Evolutionary conservation across 768 basidiomycete genomes (phyloP), one percentile per base, ranked within the genome.

Genomic region (Amanita thiersii): DNA sequence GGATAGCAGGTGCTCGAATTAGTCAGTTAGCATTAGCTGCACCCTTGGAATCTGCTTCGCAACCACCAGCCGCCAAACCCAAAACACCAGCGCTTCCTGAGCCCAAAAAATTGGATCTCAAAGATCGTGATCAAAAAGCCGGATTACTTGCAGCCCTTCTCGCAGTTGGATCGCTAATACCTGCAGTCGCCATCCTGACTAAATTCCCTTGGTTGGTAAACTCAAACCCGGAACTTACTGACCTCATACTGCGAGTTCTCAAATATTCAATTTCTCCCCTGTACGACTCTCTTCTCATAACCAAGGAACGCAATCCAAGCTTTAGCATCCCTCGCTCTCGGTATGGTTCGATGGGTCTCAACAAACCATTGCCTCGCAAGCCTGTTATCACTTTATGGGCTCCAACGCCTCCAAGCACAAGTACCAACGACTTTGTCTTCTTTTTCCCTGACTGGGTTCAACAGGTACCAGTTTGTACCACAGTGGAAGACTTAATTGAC

Each of bases 381-480:
- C 65, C 77, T 0, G 56, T 75, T 3, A 66, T 91, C n/a, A 87
- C 88, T 0, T 61, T 85, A 3, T 74, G 74, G 59, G 83, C 86
- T 1, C 93, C 93, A 2, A 74, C 76, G 9, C 92, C 93, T 18
- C 84, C 87, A 0, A 73, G 77, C 50, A 92, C 89, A 15, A 73
- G 65, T 40, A 71, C 68, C 2, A 72, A 71, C n/a, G 78, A 83
- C 38, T 94, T 89, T 52, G 75, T 88, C 4, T 96, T 88, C 69
- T 97, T 96, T 71, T 94, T 82, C 58, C 85, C 89, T 9, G 69
- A 79, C 43, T 97, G 92, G 92, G 58, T 63, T 10, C 74, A 82
- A 33, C 70, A 72, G 37, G 64, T 93, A 21, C 87, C 86, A 3
- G 50, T 79, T 21, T 83, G 83, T 55, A 61, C 65, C 5, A 65